Conservation (phyloP, 2,329 filamentous ascomycete genomes). For the Epichloe sp. region DNA sequence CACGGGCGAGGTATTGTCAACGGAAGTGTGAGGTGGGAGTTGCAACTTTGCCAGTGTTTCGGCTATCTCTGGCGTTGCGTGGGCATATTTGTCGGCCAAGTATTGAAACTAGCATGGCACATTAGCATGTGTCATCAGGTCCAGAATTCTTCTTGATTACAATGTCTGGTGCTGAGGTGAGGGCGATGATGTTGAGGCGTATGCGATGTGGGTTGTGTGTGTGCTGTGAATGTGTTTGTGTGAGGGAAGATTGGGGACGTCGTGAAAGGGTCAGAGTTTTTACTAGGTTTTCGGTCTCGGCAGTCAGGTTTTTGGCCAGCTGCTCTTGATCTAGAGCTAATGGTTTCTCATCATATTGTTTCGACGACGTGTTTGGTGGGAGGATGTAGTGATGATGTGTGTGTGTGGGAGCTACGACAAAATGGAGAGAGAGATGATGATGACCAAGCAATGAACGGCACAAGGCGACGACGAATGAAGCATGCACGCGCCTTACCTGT, state of each 20-base stretch:
- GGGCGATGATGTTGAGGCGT: neutral
- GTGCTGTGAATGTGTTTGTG: neutral
- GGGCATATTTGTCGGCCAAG: constrained; percentile 55
- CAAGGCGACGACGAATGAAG: constrained; percentile 2
- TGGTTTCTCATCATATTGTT: constrained; percentile 27
- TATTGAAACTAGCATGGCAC: constrained; percentile 42
- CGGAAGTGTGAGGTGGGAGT: constrained; percentile 40
- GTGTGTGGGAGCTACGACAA: neutral
- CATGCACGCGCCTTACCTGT: constrained; percentile 36
- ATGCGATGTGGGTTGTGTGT: neutral
- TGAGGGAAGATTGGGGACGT: constrained; percentile 6
- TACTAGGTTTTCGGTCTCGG: constrained; percentile 46
- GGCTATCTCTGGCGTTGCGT: constrained; percentile 50
- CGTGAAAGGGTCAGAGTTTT: constrained; percentile 11
- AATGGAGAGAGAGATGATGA: neutral
- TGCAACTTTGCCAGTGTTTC: constrained; percentile 55
- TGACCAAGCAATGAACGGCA: neutral
- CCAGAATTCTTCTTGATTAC: neutral
- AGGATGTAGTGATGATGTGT: neutral
- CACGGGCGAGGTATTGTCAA: constrained; percentile 36
- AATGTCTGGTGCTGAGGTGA: neutral
- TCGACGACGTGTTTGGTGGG: constrained; percentile 6
- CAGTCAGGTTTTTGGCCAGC: constrained; percentile 29
- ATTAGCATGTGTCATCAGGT: constrained; percentile 6
- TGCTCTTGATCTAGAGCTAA: constrained; percentile 84